Percentiles rank a stretch among this genome's conserved stretches.
Conservation (phyloP, 2,329 filamentous ascomycete species). For the Purpureocillium lavendulum region DNA sequence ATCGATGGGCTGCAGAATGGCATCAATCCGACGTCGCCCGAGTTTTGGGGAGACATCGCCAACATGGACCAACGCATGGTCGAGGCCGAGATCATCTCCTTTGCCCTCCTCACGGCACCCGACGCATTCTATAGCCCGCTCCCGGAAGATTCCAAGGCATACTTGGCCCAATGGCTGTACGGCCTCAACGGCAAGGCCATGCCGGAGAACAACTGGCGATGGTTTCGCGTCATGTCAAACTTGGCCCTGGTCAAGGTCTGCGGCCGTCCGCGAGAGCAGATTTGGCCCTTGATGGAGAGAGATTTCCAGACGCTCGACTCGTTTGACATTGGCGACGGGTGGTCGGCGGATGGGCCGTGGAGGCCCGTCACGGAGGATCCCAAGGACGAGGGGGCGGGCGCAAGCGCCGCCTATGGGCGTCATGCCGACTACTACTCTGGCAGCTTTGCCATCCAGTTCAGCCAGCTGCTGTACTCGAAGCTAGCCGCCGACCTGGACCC, state of each 20-base stretch:
- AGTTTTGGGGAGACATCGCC: conserved; percentile 39
- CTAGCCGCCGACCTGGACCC: conserved; percentile 33
- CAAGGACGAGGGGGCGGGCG: conserved; percentile 5
- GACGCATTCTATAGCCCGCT: conserved; percentile 22
- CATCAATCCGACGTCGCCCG: conserved; percentile 21
- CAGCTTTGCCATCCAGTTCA: conserved; percentile 45
- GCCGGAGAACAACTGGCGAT: conserved; percentile 41
- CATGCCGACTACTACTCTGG: conserved; percentile 46
- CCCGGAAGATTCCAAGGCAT: conserved; percentile 17
- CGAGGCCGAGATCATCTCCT: conserved; percentile 42
- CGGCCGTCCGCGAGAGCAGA: conserved; percentile 22
- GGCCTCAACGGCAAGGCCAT: conserved; percentile 35
- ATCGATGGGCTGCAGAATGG: conserved; percentile 20
- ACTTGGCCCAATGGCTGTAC: conserved; percentile 31
- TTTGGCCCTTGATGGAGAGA: conserved; percentile 26
- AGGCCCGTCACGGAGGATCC: conserved; percentile 13
- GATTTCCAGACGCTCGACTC: conserved; percentile 35
- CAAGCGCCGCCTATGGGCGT: conserved; percentile 13
- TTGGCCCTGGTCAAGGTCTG: conserved; percentile 33
- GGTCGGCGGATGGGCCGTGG: conserved; percentile 39
- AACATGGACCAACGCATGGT: conserved; percentile 45
- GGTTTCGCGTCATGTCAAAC: conserved; percentile 43
- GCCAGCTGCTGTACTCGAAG: conserved; percentile 35
- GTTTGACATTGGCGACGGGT: conserved; percentile 36
- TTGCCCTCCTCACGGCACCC: conserved; percentile 36